These are phyloP conservation scores for Solioccasus polychromus DNA, from an alignment of 768 basidiomycete genomes.

Conservation along the genomic window DNA sequence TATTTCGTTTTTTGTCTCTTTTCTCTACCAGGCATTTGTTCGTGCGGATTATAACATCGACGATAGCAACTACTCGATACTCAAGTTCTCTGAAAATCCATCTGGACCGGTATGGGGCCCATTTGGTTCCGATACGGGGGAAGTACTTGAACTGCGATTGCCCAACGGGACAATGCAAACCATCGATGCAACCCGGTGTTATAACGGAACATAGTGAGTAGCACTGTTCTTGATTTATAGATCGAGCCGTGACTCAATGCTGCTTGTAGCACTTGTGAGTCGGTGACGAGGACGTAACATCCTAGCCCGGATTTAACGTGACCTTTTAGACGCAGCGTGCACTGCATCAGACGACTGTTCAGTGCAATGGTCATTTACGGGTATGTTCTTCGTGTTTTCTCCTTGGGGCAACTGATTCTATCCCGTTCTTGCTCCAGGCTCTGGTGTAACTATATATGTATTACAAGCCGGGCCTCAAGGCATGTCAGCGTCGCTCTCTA, in stretches of 20 bases:
- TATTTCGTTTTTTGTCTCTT: background rate
- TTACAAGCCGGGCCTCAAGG: slow-evolving; percentile 26
- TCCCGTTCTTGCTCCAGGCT: slow-evolving; percentile 11
- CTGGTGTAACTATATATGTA: slow-evolving; percentile 29
- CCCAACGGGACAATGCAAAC: slow-evolving; percentile 27
- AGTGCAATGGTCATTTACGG: slow-evolving; percentile 25
- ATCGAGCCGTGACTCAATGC: slow-evolving; percentile 4
- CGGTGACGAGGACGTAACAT: background rate
- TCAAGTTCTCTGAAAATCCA: slow-evolving; percentile 28
- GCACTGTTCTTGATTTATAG: background rate
- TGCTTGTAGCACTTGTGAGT: slow-evolving; percentile 24
- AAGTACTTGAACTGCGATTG: slow-evolving; percentile 18
- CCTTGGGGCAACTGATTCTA: background rate
- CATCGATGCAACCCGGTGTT: slow-evolving; percentile 22
- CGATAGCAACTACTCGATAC: slow-evolving; percentile 24
- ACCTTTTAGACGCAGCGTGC: slow-evolving; percentile 22
- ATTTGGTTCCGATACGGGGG: slow-evolving; percentile 21
- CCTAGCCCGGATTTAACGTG: background rate
- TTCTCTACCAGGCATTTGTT: slow-evolving; percentile 5
- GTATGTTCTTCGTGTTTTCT: background rate
- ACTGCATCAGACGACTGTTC: slow-evolving; percentile 20
- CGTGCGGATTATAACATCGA: slow-evolving; percentile 27
- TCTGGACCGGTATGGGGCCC: slow-evolving; percentile 26
- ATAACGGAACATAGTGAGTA: slow-evolving; percentile 26
- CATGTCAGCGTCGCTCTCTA: slow-evolving; percentile 26